phyloP scores from a whole-genome alignment of 805 yeast genomes.

The Hanseniaspora meyeri region DNA sequence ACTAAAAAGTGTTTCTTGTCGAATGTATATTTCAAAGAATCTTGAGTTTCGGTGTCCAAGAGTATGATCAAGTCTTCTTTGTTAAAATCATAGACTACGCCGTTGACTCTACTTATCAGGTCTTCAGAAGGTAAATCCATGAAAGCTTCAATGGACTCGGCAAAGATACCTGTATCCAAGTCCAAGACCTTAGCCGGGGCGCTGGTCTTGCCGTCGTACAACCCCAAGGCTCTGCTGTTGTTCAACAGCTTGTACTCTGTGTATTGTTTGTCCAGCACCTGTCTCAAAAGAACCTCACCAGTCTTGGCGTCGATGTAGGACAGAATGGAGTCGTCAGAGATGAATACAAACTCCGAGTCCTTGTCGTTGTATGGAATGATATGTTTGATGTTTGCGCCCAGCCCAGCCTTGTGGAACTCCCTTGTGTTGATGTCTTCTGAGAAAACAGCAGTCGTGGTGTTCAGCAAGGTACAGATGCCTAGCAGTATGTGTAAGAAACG shows the following conservation, averaged over 20 bases:
- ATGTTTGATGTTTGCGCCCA: conserved; percentile 27
- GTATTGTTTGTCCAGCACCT: conserved; percentile 15
- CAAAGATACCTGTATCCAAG: conserved; percentile 13
- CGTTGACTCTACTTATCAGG: not conserved
- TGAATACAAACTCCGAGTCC: conserved; percentile 17
- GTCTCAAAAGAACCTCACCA: conserved; percentile 29
- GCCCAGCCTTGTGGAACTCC: conserved; percentile 43
- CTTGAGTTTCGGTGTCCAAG: not conserved
- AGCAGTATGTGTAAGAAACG: not conserved
- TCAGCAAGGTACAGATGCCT: not conserved
- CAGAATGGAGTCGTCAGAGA: conserved; percentile 18
- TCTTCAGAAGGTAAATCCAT: not conserved
- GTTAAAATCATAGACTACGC: conserved; percentile 14
- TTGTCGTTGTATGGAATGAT: not conserved
- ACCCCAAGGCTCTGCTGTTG: conserved; percentile 14
- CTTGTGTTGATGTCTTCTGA: conserved; percentile 42
- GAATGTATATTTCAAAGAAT: not conserved
- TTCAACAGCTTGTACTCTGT: not conserved
- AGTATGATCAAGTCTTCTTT: not conserved
- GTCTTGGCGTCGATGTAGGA: conserved; percentile 28
- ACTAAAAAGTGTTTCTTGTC: not conserved
- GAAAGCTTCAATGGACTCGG: not conserved
- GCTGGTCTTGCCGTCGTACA: not conserved
- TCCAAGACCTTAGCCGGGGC: conserved; percentile 12
- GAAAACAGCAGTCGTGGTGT: conserved; percentile 24